A percentile compares a stretch with the other conserved stretches of the same genome.
Conservation (phyloP, 139 green algal species). For the Pedinophyceae sp. region DNA sequence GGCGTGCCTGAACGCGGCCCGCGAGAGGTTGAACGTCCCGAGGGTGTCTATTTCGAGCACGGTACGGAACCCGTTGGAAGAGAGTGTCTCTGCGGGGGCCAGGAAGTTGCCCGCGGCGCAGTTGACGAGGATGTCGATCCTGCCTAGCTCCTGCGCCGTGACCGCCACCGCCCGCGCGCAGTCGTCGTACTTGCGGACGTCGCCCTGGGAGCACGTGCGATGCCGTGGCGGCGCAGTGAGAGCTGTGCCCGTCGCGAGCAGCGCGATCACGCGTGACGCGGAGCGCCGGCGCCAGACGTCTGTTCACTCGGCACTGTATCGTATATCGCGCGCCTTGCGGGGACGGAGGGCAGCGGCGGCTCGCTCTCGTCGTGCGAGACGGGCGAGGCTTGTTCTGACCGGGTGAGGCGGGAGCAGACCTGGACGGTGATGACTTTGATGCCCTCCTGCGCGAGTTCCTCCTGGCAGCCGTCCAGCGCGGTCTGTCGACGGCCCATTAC, state of each 20-base stretch:
- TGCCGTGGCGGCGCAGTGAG: too few relatives aligned
- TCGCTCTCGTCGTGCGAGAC: too few relatives aligned
- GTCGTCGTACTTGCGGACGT: conserved; percentile 62
- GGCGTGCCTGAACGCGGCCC: conserved; percentile 36
- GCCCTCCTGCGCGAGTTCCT: conserved; percentile 24
- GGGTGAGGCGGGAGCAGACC: conserved; percentile 6
- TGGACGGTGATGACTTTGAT: conserved; percentile 31
- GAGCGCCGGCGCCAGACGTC: background rate
- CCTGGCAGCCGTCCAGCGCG: conserved; percentile 43
- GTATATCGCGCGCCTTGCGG: too few relatives aligned
- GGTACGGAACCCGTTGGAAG: conserved; percentile 74
- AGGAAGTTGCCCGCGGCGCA: conserved; percentile 75
- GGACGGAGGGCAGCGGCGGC: too few relatives aligned
- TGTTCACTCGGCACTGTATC: background rate
- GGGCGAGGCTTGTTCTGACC: background rate
- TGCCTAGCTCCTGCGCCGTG: conserved; percentile 27
- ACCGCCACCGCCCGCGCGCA: conserved; percentile 36
- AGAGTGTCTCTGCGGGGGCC: conserved; percentile 60
- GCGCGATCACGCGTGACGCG: background rate
- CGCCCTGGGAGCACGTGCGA: conserved; percentile 48
- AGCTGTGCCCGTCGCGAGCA: background rate
- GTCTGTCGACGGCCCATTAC: conserved; percentile 56
- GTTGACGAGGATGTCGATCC: conserved; percentile 84
- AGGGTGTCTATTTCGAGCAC: conserved; percentile 94
- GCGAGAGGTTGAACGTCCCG: conserved; percentile 76